A percentile compares a stretch with the other conserved stretches of the same genome.
These are phyloP conservation scores for Brassica incana DNA, from an alignment of 345 rosid genomes.

Conservation along the genomic window DNA sequence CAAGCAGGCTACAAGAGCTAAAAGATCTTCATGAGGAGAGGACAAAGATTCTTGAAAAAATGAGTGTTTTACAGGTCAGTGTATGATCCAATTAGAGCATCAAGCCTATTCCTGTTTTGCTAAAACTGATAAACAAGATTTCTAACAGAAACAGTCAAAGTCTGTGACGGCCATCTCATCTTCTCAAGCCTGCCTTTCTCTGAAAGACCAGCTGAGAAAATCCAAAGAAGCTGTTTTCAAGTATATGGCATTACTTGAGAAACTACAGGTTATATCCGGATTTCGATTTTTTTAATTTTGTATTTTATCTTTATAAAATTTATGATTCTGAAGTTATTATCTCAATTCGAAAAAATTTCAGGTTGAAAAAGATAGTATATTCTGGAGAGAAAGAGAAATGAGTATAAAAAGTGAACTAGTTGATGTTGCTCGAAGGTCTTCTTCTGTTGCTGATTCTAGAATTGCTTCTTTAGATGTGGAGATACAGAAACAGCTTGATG, in stretches of 20 bases:
- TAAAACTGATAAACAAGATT: slow-evolving; percentile 22
- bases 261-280: slow-evolving; percentile 91
- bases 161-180: slow-evolving; percentile 63
- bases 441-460: slow-evolving; percentile 67
- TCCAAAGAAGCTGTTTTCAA: slow-evolving; percentile 65
- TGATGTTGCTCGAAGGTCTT: slow-evolving; percentile 74
- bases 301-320: not conserved
- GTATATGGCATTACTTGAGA: slow-evolving; percentile 76
- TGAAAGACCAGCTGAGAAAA: slow-evolving; percentile 72
- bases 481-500: slow-evolving; percentile 67
- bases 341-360: slow-evolving; percentile 40
- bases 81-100: slow-evolving; percentile 14
- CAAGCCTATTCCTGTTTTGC: slow-evolving; percentile 9
- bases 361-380: slow-evolving; percentile 85
- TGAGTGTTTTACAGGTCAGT: slow-evolving; percentile 67
- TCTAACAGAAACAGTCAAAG: slow-evolving; percentile 68
- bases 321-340: slow-evolving; percentile 30
- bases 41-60: slow-evolving; percentile 58
- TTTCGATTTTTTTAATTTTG: slow-evolving; percentile 53
- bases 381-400: slow-evolving; percentile 86
- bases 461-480: slow-evolving; percentile 58
- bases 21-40: slow-evolving; percentile 76
- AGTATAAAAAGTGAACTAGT: slow-evolving; percentile 64
- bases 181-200: slow-evolving; percentile 59
- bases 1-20: slow-evolving; percentile 64